Base-by-base conservation (phyloP, 345 rosid genomes). In the Salix arbutifolia region DNA sequence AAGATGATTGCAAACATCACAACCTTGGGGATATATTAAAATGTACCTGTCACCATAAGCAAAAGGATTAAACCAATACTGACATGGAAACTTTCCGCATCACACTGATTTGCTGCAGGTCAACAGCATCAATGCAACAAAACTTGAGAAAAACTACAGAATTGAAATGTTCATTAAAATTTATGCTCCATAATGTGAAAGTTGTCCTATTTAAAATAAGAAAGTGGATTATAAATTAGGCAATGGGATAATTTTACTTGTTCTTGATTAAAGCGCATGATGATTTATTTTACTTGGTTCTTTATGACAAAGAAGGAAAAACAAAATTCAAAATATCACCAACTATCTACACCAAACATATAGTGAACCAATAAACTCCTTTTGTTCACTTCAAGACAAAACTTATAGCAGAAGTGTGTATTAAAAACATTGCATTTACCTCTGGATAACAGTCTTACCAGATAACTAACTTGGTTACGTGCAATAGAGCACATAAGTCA, bases 1-100 rank as follows among this genome's bases (percentile, higher is more conserved):
- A 38, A 93, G 96, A 88, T 95, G 92, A 86, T 95, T 91, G 86
- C 87, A 87, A 76, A 90, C 99, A 74, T 93, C 98, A 84, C 97
- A 90, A 37, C 94, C 97, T 77, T 90, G 94, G 61, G 99, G 99
- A 80, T 95, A 91, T 42, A 93, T 91, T 83, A 91, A 79, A 60
- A 95, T 91, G 83, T 90, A 93, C 99, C 98, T 95, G 84, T 79
- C 72, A 85, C 69, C 40, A 74, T 78, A 38, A 68, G 76, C 26
- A 76, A 76, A 65, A 19, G 4, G 11, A 23, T 28, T 46, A 72
- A 75, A 79, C 62, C 68, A 30, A 66, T 78, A 73, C 40, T 42
- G 60, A 48, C 30, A 33, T 26, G 60, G 31, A 69, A 60, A 58
- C 50, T 23, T 58, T 12, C 28, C 14, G 6, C 19, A 23, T 42